Base-by-base conservation (phyloP, 345 rosid genomes). In the Sonneratia caseolaris region DNA sequence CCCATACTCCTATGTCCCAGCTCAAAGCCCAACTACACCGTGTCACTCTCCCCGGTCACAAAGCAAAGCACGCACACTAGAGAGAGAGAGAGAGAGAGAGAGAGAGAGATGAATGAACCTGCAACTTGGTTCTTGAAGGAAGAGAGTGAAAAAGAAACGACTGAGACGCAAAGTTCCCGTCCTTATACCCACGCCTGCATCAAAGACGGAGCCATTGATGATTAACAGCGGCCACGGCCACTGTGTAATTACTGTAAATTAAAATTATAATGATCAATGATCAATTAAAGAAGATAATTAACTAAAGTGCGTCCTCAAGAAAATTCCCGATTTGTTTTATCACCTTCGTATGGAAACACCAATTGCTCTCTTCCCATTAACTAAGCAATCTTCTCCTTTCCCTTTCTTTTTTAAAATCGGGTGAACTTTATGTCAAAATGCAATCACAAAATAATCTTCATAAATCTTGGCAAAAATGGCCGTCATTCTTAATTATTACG, bases 181-280 rank as follows among this genome's bases (percentile, higher is more conserved):
- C 81, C 89, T 86, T 87, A 89, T 91, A 89, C 91, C 92, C 98
- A 93, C 95, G 96, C 97, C 83, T 91, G 93, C 98, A 87, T 91
- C 2, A 86, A 91, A 93, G 86, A 85, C 77, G 83, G 97, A 85
- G 97, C 87, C 78, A 74, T 76, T 87, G 93, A 89, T 91, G 96
- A 89, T 93, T 82, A 86, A 87, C 93, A 93, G 89, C 97, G 87
- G 89, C 89, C 89, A 83, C 88, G 77, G 91, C 86, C 47, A 42
- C 27, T 42, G 37, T 8, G 7, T 62, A 10, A 59, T 43, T 27
- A 22, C 3, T 22, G n/a, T 71, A 38, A 48, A 11, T 48, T 13
- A 48, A 3, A 48, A 11, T 48, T 48, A 48, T 1, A 11, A 48
- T 48, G 3, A 48, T 53, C 19, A 11, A 48, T 48, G 3, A 48